These are phyloP conservation scores for Aureobasidium sp. DNA, from an alignment of 2,329 filamentous ascomycete species.

Conservation along the genomic window DNA sequence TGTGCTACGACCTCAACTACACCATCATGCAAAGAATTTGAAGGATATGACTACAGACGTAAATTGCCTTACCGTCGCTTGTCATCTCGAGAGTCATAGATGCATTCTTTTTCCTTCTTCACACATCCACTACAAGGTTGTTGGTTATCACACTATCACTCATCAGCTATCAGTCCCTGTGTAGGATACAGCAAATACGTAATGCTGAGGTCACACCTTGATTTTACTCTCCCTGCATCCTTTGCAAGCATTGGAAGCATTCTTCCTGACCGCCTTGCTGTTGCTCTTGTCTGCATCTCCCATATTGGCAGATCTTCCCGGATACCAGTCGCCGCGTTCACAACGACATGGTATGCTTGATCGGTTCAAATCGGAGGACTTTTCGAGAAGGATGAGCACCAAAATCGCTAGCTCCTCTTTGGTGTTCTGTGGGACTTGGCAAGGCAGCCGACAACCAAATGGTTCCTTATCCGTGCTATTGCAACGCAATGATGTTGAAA, in stretches of 20 bases:
- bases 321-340: background rate
- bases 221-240: constrained; percentile 20
- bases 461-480: background rate
- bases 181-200: background rate
- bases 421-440: background rate
- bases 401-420: background rate
- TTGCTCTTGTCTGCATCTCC: background rate
- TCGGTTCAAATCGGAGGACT: background rate
- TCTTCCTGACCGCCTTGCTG: constrained; percentile 14
- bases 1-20: background rate
- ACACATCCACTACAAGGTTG: constrained; percentile 22
- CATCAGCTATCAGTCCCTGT: background rate
- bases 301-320: background rate
- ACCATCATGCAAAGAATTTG: too few species aligned
- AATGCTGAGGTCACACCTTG: constrained; percentile 13
- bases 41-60: too few species aligned
- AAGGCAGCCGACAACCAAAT: background rate
- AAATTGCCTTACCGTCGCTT: constrained; percentile 26
- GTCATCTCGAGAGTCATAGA: constrained; percentile 26
- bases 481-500: background rate
- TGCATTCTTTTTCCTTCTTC: constrained; percentile 23
- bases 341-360: background rate
- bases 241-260: constrained; percentile 21
- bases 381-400: background rate
- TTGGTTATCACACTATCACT: constrained; percentile 18